Conservation (phyloP, 2,329 filamentous ascomycete species). For the Didymella pomorum region DNA sequence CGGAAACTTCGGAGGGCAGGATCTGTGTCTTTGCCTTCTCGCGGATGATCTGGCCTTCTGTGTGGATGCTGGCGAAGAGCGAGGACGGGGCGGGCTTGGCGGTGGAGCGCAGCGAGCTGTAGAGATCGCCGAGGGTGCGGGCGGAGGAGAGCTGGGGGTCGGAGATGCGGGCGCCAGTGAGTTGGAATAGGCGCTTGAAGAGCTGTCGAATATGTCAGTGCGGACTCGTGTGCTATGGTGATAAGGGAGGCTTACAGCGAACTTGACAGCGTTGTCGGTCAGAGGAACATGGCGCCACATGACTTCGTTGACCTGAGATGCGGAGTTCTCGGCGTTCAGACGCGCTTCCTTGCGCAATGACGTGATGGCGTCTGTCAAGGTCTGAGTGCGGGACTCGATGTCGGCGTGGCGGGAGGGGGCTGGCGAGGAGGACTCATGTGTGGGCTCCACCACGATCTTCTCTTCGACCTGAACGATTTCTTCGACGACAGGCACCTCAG, state of each 20-base stretch:
- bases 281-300: slow-evolving; percentile 42
- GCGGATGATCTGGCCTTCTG: slow-evolving; percentile 35
- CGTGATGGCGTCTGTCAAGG: slow-evolving; percentile 26
- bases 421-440: slow-evolving; percentile 10
- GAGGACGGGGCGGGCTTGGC: slow-evolving; percentile 58
- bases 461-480: slow-evolving; percentile 39
- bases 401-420: slow-evolving; percentile 22
- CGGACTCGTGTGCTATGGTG: no score
- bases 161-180: slow-evolving; percentile 78
- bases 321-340: slow-evolving; percentile 20
- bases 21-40: slow-evolving; percentile 15
- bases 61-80: slow-evolving; percentile 67
- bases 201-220: slow-evolving; percentile 63
- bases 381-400: slow-evolving; percentile 28
- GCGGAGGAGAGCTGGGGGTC: slow-evolving; percentile 68
- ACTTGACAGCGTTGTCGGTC: slow-evolving; percentile 42
- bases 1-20: background rate
- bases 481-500: slow-evolving; percentile 52
- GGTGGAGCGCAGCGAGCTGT: slow-evolving; percentile 45
- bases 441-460: slow-evolving; percentile 13
- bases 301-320: slow-evolving; percentile 20
- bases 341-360: slow-evolving; percentile 25
- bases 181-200: slow-evolving; percentile 79
- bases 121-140: slow-evolving; percentile 50
- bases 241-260: slow-evolving; percentile 44